Evolutionary conservation across 2,329 filamentous ascomycete genomes (phyloP).

Genomic region (Lachnellula hyalina): DNA sequence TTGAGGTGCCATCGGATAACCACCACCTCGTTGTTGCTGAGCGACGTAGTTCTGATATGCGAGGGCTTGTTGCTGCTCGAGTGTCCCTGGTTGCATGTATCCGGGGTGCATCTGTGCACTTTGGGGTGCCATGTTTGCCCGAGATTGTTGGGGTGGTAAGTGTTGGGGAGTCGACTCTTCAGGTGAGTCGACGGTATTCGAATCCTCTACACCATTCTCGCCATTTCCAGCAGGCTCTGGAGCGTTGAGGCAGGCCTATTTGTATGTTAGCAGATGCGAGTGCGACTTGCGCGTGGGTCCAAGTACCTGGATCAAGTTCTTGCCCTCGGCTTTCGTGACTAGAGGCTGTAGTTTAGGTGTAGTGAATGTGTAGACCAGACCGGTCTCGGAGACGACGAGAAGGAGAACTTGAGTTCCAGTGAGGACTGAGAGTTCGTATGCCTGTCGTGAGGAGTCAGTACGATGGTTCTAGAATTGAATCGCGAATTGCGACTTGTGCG

Average conservation of each 20-base stretch:
- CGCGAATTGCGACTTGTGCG: constrained; percentile 17
- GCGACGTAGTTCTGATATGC: constrained; percentile 80
- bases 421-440: constrained; percentile 94
- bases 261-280: constrained; percentile 31
- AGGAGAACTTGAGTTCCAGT: constrained; percentile 96
- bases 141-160: constrained; percentile 59
- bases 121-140: constrained; percentile 57
- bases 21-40: constrained; percentile 64
- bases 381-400: constrained; percentile 94
- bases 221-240: constrained; percentile 79
- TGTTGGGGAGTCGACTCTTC: constrained; percentile 79
- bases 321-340: constrained; percentile 97
- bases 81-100: constrained; percentile 49
- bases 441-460: constrained; percentile 47
- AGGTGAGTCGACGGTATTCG: constrained; percentile 77
- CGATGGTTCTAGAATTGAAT: background rate
- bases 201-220: constrained; percentile 75
- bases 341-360: constrained; percentile 97
- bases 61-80: constrained; percentile 70
- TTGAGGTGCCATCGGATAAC: constrained; percentile 74
- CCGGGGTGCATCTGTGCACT: constrained; percentile 56
- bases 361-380: constrained; percentile 96
- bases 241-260: constrained; percentile 88
- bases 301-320: constrained; percentile 93
- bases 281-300: background rate